A percentile compares a stretch with the other conserved stretches of the same genome.
Conservation (phyloP, 2,329 filamentous ascomycete species). For the Fusarium chuoi region DNA sequence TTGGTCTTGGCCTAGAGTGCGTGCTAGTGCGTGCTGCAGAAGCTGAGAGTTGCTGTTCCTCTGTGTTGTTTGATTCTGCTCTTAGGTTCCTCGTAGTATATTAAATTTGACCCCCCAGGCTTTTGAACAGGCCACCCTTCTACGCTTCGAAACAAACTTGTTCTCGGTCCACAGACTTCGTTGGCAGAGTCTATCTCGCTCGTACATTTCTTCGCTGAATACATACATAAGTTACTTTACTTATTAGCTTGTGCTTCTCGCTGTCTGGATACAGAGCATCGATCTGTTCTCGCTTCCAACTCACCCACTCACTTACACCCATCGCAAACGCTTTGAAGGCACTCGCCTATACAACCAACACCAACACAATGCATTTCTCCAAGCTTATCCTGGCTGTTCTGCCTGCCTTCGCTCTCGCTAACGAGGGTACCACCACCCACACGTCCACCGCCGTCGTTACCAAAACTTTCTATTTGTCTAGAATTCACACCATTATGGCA, state of each 20-base stretch:
- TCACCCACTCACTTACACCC: slow-evolving; percentile 36
- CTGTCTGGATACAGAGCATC: slow-evolving; percentile 46
- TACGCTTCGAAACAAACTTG: slow-evolving; percentile 38
- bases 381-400: slow-evolving; percentile 61
- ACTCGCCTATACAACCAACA: slow-evolving; percentile 38
- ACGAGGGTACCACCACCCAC: slow-evolving; percentile 53
- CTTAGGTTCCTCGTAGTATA: slow-evolving; percentile 4
- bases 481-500: slow-evolving; percentile 55
- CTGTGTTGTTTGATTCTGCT: slow-evolving; percentile 32
- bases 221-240: slow-evolving; percentile 11
- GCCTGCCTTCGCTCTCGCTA: slow-evolving; percentile 63
- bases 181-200: slow-evolving; percentile 63
- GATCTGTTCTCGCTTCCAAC: slow-evolving; percentile 19
- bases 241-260: slow-evolving; percentile 24
- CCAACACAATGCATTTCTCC: slow-evolving; percentile 52
- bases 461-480: slow-evolving; percentile 62
- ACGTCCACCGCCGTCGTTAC: slow-evolving; percentile 63
- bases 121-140: slow-evolving; percentile 27
- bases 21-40: slow-evolving; percentile 14
- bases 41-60: slow-evolving; percentile 20
- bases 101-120: too few relatives aligned
- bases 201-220: slow-evolving; percentile 39
- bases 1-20: slow-evolving; percentile 12
- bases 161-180: slow-evolving; percentile 56
- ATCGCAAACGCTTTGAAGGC: slow-evolving; percentile 34